phyloP scores from a whole-genome alignment of 768 basidiomycete species.

The Termitomyces sp. region DNA sequence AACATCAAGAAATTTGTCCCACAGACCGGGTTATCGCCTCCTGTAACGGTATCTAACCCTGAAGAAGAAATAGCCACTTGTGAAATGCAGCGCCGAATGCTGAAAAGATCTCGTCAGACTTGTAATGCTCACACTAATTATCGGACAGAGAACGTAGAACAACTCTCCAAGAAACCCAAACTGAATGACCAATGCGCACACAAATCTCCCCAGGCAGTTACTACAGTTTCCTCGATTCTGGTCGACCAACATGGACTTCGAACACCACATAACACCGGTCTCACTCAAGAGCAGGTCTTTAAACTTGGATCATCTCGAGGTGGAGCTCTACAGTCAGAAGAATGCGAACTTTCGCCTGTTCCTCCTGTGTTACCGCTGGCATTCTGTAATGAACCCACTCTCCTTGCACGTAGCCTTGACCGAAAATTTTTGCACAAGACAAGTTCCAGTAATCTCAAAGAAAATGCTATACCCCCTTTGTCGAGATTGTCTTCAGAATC shows the following conservation, averaged over 20 bases:
- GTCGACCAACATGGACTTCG: slow-evolving; percentile 1
- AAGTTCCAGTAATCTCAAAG: slow-evolving; percentile 18
- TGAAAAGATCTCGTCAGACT: slow-evolving; percentile 15
- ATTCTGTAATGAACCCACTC: neutral
- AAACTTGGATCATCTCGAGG: slow-evolving; percentile 12
- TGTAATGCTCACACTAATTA: neutral
- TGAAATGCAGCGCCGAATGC: slow-evolving; percentile 14
- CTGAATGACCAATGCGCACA: neutral
- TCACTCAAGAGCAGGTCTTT: slow-evolving; percentile 13
- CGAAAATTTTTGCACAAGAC: slow-evolving; percentile 5
- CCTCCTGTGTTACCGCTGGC: slow-evolving; percentile 2
- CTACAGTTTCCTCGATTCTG: neutral
- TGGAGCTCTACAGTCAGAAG: neutral
- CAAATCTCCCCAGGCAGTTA: neutral
- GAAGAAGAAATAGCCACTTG: slow-evolving; percentile 8
- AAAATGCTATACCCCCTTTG: slow-evolving; percentile 9
- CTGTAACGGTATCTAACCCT: slow-evolving; percentile 6
- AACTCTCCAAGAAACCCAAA: slow-evolving; percentile 11
- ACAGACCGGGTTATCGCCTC: slow-evolving; percentile 9
- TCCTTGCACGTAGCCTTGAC: neutral
- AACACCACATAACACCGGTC: slow-evolving; percentile 14
- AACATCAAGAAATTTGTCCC: neutral
- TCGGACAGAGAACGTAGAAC: neutral
- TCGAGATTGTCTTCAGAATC: slow-evolving; percentile 3
- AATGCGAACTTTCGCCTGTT: slow-evolving; percentile 12